These are phyloP conservation scores for Umbelopsis sp. DNA, from an alignment of 192 early-diverging fungal genomes.

Conservation along the genomic window DNA sequence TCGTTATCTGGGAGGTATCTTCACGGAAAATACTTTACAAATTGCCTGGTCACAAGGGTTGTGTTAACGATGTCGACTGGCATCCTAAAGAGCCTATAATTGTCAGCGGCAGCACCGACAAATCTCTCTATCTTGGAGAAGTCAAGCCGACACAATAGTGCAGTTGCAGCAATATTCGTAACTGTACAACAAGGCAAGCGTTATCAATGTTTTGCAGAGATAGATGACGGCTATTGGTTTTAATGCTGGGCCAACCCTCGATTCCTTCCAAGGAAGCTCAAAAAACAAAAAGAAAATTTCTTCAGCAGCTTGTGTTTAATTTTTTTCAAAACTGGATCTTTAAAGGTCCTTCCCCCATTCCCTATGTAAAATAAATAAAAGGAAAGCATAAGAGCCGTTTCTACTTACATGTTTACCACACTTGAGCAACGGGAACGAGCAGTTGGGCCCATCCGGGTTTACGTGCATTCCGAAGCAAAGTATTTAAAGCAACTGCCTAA, in stretches of 20 bases:
- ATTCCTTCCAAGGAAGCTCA: neutral
- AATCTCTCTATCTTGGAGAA: constrained; percentile 88
- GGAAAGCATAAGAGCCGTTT: neutral
- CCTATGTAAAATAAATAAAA: constrained; percentile 21
- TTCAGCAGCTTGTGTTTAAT: too few relatives aligned
- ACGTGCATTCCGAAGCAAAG: too few relatives aligned
- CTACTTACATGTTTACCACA: neutral
- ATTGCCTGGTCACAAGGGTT: constrained; percentile 93
- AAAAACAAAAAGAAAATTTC: too few relatives aligned
- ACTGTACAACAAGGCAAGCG: neutral
- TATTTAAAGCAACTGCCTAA: too few relatives aligned
- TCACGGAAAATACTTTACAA: constrained; percentile 88
- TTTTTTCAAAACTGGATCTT: neutral
- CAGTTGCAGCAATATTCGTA: neutral
- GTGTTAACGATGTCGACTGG: constrained; percentile 93
- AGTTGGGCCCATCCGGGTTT: too few relatives aligned
- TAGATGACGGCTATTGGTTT: neutral
- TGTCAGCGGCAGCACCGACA: constrained; percentile 84
- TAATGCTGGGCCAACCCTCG: neutral
- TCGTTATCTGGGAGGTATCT: constrained; percentile 87
- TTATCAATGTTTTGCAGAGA: neutral
- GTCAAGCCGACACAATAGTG: constrained; percentile 51
- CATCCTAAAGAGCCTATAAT: constrained; percentile 88
- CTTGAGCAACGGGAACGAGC: too few relatives aligned
- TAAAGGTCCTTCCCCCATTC: neutral